phyloP scores from a whole-genome alignment of 2,329 filamentous ascomycete genomes.

The Hymenoscyphus fructigenus region DNA sequence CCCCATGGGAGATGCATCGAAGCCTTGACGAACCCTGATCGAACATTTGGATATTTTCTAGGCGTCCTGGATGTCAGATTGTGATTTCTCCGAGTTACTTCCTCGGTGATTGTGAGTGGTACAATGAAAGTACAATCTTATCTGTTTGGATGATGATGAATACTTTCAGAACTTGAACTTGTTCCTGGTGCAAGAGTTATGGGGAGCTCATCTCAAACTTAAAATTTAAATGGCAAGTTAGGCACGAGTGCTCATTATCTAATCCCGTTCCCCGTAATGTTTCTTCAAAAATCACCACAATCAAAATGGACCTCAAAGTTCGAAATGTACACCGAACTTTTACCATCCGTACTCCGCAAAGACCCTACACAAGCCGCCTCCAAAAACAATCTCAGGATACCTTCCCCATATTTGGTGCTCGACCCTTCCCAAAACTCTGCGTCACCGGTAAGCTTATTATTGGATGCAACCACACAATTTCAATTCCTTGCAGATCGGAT shows the following conservation, averaged over 20 bases:
- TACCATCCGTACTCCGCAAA: not conserved
- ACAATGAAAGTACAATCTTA: not conserved
- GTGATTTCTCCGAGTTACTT: not conserved
- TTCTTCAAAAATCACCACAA: too few relatives aligned
- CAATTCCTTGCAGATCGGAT: not conserved
- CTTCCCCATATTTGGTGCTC: not conserved
- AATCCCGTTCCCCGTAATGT: too few relatives aligned
- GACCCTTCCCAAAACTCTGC: not conserved
- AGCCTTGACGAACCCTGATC: not conserved
- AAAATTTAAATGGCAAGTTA: too few relatives aligned
- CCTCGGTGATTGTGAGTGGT: not conserved
- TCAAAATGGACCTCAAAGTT: too few relatives aligned
- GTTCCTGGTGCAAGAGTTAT: too few relatives aligned
- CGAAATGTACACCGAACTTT: not conserved
- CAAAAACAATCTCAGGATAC: not conserved
- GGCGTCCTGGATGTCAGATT: not conserved
- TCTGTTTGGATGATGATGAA: not conserved
- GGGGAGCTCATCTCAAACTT: too few relatives aligned
- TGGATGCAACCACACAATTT: not conserved
- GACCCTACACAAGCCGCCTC: not conserved
- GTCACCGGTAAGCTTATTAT: not conserved
- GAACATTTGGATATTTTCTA: not conserved
- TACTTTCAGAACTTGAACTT: not conserved
- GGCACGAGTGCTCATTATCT: too few relatives aligned
- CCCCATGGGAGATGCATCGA: not conserved